Evolutionary conservation across 768 basidiomycete species (phyloP), one percentile per base, ranked within the genome.

Genomic region (Xerocomellus chrysenteron): DNA sequence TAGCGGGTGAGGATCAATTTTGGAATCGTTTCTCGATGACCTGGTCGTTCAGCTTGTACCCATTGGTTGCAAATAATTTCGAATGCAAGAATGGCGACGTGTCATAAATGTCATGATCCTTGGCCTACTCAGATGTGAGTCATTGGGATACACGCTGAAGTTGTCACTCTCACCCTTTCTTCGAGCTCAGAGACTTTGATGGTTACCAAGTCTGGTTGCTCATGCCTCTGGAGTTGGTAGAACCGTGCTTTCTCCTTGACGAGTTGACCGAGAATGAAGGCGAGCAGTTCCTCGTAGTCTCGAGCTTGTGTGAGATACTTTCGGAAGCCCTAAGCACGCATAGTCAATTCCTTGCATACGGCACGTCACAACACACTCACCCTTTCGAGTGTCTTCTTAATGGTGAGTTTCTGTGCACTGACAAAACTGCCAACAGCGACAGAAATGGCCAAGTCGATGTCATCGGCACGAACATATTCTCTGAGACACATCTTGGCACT

Each of bases 401-500:
- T 96, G 56, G 91, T 93, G 82, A 94, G 88, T 80, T 99, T 99
- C 73, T 99, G 97, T 28, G 97, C 90, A 62, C 75, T 95, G 56
- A 99, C 92, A 72, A 99, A 99, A 75, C 92, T 94, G 50, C 88
- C 88, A 30, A 99, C 86, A 4, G 93, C 91, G 46, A 98, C 95
- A 65, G 93, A 93, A 59, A 99, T 98, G 2, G 97, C 96, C 50
- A 98, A 76, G 71, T 99, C 94, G 64, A 99, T 94, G 69, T 99
- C 97, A 71, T 98, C 97, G 39, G 88, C 80, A 45, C 97, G 84
- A 33, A 98, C 97, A 67, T 93, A 98, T 74, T 98, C 96, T 51
- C 97, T 82, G 59, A 99, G 77, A 47, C 95, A 87, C 97, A 99
- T 98, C 79, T 96, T 97, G 24, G 97, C 97, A 67, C 91, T 94